Evolutionary conservation across 2,329 filamentous ascomycete species (phyloP).

Genomic region (Pseudogymnoascus sp.): DNA sequence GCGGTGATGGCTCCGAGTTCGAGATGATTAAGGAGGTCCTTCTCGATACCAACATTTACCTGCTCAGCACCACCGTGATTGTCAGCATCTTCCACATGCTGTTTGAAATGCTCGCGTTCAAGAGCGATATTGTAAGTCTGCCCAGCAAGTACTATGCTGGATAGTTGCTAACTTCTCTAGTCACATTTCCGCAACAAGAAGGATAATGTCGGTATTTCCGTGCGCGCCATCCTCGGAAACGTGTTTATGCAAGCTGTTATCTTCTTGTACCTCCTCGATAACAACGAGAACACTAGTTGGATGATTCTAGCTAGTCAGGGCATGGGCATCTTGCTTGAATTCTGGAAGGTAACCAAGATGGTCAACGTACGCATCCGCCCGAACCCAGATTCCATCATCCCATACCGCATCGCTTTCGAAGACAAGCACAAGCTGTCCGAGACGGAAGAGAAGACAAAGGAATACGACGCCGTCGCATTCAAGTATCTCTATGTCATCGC

Average conservation of each 20-base stretch:
- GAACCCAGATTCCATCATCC: conserved; percentile 61
- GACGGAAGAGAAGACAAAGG: conserved; percentile 94
- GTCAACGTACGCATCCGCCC: conserved; percentile 78
- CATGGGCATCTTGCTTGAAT: conserved; percentile 54
- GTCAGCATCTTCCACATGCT: conserved; percentile 88
- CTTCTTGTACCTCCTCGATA: conserved; percentile 93
- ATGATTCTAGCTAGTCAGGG: conserved; percentile 94
- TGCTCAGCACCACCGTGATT: conserved; percentile 73
- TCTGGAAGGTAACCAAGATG: conserved; percentile 94
- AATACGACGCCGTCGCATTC: conserved; percentile 97
- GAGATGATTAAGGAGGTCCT: conserved; percentile 97
- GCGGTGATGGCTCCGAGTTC: conserved; percentile 85
- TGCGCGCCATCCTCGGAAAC: conserved; percentile 91
- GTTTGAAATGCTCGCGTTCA: conserved; percentile 93
- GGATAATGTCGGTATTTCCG: conserved; percentile 92
- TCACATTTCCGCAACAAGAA: conserved; percentile 99
- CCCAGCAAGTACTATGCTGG: not conserved
- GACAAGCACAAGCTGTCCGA: conserved; percentile 95
- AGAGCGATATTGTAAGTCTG: conserved; percentile 69
- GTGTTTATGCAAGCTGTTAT: conserved; percentile 96
- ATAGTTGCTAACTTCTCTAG: conserved; percentile 20
- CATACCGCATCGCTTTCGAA: conserved; percentile 77
- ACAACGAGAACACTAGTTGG: conserved; percentile 96
- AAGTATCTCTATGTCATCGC: conserved; percentile 90
- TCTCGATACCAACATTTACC: conserved; percentile 85